These are phyloP conservation scores for Aspergillus clavatus DNA, from an alignment of 2,329 filamentous ascomycete genomes.

Conservation along the genomic window DNA sequence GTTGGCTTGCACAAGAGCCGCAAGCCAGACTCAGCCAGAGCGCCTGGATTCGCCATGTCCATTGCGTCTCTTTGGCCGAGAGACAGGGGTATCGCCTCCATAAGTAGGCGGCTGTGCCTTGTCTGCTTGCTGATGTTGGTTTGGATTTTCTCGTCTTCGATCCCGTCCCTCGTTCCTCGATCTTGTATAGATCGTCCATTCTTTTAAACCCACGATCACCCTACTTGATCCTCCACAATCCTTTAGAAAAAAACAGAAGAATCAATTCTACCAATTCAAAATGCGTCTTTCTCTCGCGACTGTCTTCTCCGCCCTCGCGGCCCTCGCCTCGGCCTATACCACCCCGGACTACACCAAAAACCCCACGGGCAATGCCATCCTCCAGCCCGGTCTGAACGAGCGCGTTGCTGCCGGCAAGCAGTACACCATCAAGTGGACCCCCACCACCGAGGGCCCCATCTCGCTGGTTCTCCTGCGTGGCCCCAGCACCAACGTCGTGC, in stretches of 20 bases:
- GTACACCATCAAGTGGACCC: slow-evolving; percentile 57
- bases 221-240: not conserved
- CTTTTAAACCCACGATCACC: not conserved
- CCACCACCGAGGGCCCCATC: slow-evolving; percentile 38
- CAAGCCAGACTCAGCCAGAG: too few species aligned
- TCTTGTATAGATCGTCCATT: not conserved
- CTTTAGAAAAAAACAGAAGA: too few species aligned
- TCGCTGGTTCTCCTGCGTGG: slow-evolving; percentile 58
- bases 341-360: slow-evolving; percentile 31
- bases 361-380: slow-evolving; percentile 52
- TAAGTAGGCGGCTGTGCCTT: too few species aligned
- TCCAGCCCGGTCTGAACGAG: slow-evolving; percentile 47
- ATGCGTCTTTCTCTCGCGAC: slow-evolving; percentile 39
- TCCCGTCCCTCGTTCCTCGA: not conserved
- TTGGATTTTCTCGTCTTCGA: too few species aligned
- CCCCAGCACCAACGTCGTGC: slow-evolving; percentile 51
- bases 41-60: too few species aligned
- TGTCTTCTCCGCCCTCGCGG: slow-evolving; percentile 33
- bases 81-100: too few species aligned
- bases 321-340: slow-evolving; percentile 36
- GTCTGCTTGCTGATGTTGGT: too few species aligned
- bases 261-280: slow-evolving; percentile 13
- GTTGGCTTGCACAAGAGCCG: too few species aligned
- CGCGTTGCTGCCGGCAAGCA: slow-evolving; percentile 51
- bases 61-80: too few species aligned